Conservation (phyloP, 78 protist genomes). For the Chrysochromulina tobinii region DNA sequence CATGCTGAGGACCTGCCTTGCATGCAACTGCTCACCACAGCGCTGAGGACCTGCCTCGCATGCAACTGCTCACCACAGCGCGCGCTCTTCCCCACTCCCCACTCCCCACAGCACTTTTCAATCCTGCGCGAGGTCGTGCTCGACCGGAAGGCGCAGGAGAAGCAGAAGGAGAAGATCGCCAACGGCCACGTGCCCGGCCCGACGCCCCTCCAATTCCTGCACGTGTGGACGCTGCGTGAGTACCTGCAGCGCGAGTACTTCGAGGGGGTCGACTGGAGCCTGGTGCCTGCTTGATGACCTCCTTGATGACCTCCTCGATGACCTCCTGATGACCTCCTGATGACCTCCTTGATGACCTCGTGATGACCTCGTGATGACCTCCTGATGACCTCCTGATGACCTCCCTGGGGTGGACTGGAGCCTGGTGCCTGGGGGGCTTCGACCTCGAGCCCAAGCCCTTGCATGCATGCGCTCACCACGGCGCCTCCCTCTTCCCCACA, state of each 20-base stretch:
- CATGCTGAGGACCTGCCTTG: constrained; percentile 75
- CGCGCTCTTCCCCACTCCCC: not conserved
- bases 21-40: not conserved
- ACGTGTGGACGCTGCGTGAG: constrained; percentile 62
- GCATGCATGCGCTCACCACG: too few species aligned
- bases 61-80: not conserved
- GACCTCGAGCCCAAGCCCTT: too few species aligned
- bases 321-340: too few species aligned
- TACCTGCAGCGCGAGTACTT: constrained; percentile 58
- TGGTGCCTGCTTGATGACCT: too few species aligned
- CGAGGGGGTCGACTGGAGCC: not conserved
- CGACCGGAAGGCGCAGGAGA: not conserved
- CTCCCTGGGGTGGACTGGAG: too few species aligned
- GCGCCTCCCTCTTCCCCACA: not conserved
- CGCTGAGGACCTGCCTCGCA: not conserved
- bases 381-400: too few species aligned
- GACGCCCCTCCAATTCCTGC: constrained; percentile 5
- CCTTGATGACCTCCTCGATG: too few species aligned
- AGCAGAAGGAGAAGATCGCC: not conserved
- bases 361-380: too few species aligned
- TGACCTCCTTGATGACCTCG: too few species aligned
- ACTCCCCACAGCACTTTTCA: not conserved
- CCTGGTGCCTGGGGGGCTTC: too few species aligned
- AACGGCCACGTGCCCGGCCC: not conserved
- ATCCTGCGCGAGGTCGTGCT: not conserved